These are phyloP conservation scores for Pleurotus salmoneostramineus DNA, from an alignment of 768 basidiomycete species.

Conservation along the genomic window DNA sequence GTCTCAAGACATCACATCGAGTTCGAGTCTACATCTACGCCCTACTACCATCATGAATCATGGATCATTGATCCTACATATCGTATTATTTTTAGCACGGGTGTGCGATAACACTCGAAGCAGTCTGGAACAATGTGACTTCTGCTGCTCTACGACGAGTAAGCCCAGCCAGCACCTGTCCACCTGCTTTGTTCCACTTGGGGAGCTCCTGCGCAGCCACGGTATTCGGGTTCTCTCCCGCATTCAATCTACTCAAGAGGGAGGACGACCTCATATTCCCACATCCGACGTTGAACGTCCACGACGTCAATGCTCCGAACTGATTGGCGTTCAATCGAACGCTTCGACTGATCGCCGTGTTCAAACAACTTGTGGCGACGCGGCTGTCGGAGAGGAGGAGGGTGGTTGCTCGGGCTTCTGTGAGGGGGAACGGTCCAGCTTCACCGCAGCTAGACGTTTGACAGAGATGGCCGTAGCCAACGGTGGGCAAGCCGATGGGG, in stretches of 20 bases:
- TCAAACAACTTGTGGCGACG: constrained; percentile 25
- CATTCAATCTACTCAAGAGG: constrained; percentile 25
- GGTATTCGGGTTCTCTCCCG: constrained; percentile 25
- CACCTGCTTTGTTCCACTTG: constrained; percentile 25
- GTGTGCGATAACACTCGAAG: constrained; percentile 21
- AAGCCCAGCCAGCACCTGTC: constrained; percentile 21
- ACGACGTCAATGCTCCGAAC: constrained; percentile 27
- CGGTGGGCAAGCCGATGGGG: constrained; percentile 31
- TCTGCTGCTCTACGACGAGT: constrained; percentile 24
- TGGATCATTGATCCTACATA: not conserved
- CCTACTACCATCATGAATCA: not conserved
- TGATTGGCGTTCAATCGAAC: constrained; percentile 28
- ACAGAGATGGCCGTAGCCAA: constrained; percentile 32
- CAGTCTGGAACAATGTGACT: constrained; percentile 25
- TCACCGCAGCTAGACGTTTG: constrained; percentile 24
- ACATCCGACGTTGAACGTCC: constrained; percentile 27
- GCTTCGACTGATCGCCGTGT: constrained; percentile 18
- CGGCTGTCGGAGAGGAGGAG: constrained; percentile 24
- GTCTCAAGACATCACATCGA: too few relatives aligned
- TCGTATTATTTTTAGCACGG: constrained; percentile 11
- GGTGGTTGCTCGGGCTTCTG: constrained; percentile 20
- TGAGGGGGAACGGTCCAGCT: constrained; percentile 29
- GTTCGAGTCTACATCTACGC: too few relatives aligned
- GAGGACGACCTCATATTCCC: constrained; percentile 21
- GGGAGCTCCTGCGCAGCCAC: constrained; percentile 28